phyloP scores from a whole-genome alignment of 169 alveolate genomes.

The Plasmodium vivax region DNA sequence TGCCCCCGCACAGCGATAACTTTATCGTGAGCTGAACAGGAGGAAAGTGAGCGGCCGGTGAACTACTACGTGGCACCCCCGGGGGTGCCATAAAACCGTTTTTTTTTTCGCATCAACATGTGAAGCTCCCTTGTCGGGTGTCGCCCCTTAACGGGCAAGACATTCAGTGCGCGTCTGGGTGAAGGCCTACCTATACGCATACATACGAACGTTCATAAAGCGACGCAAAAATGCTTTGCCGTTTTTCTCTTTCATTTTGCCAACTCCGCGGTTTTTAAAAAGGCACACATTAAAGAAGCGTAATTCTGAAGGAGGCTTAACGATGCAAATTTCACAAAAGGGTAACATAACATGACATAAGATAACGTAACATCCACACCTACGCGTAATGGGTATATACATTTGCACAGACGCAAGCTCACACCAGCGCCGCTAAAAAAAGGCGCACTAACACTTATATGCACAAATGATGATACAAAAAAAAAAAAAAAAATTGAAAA shows the following conservation, averaged over 20 bases:
- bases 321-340: background rate
- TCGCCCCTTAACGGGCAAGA: background rate
- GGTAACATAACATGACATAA: background rate
- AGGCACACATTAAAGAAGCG: background rate
- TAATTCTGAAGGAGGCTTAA: background rate
- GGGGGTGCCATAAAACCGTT: background rate
- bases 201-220: background rate
- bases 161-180: background rate
- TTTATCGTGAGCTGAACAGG: background rate
- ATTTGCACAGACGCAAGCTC: background rate
- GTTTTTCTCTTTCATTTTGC: background rate
- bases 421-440: background rate
- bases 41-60: background rate
- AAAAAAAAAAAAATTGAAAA: constrained; percentile 27
- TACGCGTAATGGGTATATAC: background rate
- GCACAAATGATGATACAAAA: constrained; percentile 7
- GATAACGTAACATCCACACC: background rate
- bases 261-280: background rate
- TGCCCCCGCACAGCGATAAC: background rate
- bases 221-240: background rate
- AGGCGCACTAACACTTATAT: background rate
- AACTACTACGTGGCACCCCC: background rate
- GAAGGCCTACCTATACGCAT: background rate
- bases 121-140: background rate
- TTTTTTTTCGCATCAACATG: background rate